Percentiles rank a stretch among this genome's conserved stretches.
These are phyloP conservation scores for Dendrobium huoshanense DNA, from an alignment of 106 monocot species.

Conservation along the genomic window DNA sequence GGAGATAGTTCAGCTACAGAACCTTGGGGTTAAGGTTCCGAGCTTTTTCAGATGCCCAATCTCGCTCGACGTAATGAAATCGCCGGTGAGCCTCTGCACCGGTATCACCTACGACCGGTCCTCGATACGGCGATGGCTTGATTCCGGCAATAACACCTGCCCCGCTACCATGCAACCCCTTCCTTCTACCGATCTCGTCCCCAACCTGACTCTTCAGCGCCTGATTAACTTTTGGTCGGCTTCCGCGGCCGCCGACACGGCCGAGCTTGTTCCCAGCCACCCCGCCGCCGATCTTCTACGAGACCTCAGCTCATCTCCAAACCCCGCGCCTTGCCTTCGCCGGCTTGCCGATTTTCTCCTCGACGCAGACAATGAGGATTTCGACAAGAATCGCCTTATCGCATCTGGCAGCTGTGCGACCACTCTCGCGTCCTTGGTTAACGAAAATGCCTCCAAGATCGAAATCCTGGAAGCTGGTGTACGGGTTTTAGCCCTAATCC, in stretches of 20 bases:
- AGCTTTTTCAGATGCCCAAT: conserved; percentile 80
- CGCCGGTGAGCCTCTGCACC: conserved; percentile 79
- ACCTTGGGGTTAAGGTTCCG: conserved; percentile 55
- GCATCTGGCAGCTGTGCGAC: conserved; percentile 19
- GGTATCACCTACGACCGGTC: conserved; percentile 81
- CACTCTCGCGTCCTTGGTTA: conserved; percentile 18
- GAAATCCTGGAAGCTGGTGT: conserved; percentile 24
- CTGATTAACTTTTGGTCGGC: conserved; percentile 57
- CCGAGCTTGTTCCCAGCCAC: not conserved
- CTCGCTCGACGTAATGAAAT: conserved; percentile 78
- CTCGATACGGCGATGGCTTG: conserved; percentile 73
- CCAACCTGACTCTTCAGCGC: conserved; percentile 66
- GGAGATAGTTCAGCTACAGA: not conserved
- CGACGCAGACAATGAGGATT: conserved; percentile 30
- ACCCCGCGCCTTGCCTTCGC: conserved; percentile 28
- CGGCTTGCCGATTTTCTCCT: conserved; percentile 29
- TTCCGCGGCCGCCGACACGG: not conserved
- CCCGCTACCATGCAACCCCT: conserved; percentile 79
- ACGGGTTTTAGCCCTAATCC: conserved; percentile 22
- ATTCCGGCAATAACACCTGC: conserved; percentile 63
- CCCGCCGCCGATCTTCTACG: not conserved
- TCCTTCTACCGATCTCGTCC: conserved; percentile 62
- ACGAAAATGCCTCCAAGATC: not conserved
- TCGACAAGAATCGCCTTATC: conserved; percentile 33
- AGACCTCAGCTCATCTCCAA: not conserved